Conservation (phyloP, 2,329 filamentous ascomycete genomes). For the Leptographium flavum region DNA sequence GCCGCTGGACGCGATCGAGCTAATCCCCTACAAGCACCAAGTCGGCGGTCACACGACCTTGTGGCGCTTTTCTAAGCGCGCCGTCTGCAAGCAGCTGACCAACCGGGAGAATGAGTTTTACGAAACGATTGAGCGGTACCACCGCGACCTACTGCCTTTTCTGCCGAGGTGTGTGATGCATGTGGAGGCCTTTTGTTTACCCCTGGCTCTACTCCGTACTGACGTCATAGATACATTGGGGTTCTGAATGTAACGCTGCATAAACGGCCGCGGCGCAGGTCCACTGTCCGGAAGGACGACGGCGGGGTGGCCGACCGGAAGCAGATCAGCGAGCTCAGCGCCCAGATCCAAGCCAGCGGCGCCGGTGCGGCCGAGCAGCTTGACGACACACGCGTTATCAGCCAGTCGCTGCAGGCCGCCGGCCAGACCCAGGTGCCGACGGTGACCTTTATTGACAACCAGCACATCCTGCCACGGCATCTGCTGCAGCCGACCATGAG, state of each 20-base stretch:
- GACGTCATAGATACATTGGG: conserved; percentile 70
- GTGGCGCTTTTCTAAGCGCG: conserved; percentile 87
- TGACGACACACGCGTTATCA: conserved; percentile 31
- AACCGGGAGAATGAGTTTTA: conserved; percentile 99
- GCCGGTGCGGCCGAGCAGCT: not conserved
- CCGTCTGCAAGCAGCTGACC: conserved; percentile 96
- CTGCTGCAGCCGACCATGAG: conserved; percentile 50
- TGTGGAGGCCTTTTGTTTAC: not conserved
- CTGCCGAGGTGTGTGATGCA: conserved; percentile 53
- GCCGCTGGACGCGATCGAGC: conserved; percentile 79
- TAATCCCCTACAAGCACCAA: conserved; percentile 95
- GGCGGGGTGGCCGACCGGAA: conserved; percentile 20
- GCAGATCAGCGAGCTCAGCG: conserved; percentile 16
- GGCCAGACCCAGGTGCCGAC: conserved; percentile 58
- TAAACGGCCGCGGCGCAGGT: conserved; percentile 58
- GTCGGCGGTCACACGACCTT: conserved; percentile 93
- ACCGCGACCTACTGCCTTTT: conserved; percentile 81
- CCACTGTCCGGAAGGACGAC: conserved; percentile 37
- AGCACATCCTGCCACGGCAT: conserved; percentile 79
- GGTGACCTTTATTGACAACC: conserved; percentile 86
- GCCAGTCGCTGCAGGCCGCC: conserved; percentile 61
- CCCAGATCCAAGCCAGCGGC: conserved; percentile 7
- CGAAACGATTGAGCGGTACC: conserved; percentile 82
- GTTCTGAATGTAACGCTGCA: conserved; percentile 94
- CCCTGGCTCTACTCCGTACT: not conserved